phyloP scores from a whole-genome alignment of 768 basidiomycete species.

The Rubroboletus pulcherrimus region DNA sequence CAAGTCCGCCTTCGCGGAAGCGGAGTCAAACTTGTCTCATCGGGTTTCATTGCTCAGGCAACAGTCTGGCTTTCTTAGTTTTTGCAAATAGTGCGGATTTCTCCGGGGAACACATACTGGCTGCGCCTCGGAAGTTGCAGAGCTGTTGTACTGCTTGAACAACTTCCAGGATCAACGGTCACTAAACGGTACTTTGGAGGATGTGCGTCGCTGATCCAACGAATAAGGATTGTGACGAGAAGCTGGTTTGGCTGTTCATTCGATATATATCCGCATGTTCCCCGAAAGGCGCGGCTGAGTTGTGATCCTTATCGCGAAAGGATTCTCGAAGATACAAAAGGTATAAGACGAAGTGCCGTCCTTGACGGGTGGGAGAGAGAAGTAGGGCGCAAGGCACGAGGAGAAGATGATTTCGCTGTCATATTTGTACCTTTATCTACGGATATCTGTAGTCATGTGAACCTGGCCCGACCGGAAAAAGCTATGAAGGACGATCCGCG shows the following conservation, averaged over 20 bases:
- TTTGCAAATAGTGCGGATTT: background rate
- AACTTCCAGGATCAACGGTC: background rate
- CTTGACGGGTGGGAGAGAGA: background rate
- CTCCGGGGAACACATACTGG: background rate
- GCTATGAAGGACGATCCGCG: background rate
- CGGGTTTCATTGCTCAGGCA: background rate
- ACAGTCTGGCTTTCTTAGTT: background rate
- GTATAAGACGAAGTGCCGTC: background rate
- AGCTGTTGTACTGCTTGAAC: background rate
- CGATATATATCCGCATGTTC: background rate
- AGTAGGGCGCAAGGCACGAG: background rate
- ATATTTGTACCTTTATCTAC: background rate
- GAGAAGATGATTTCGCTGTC: background rate
- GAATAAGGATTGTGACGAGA: background rate
- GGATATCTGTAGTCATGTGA: background rate
- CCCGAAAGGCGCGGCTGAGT: background rate
- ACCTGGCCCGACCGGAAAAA: background rate
- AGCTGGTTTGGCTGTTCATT: background rate
- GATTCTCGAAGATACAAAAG: background rate
- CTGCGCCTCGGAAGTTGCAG: background rate
- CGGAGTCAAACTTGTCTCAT: conserved; percentile 18
- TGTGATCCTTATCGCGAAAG: background rate
- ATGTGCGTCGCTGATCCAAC: background rate
- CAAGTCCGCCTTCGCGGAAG: conserved; percentile 32
- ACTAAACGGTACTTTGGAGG: background rate